Evolutionary conservation across 1,139 yeast species (phyloP), one percentile per base, ranked within the genome.

Genomic region (Blastobotrys indianensis): DNA sequence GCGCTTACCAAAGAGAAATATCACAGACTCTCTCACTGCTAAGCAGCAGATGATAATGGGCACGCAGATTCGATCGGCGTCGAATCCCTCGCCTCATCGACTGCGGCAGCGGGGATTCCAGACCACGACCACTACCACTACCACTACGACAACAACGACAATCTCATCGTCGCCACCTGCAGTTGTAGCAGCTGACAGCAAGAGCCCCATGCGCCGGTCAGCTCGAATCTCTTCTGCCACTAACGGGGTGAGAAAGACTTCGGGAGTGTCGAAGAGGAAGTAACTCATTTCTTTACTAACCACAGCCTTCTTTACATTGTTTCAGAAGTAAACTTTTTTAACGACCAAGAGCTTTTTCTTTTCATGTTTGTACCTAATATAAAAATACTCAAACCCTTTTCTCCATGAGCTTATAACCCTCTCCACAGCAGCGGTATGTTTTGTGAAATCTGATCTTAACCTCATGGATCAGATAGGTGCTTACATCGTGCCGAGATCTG

Each of bases 31-130:
- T 34, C 47, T 55, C 25, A 46, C 47, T 13, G 46, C 52, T 23
- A 46, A 49, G 28, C 52, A 54, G 33, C 59, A 54, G 42, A 37
- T 53, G 50, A 41, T 51, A 12, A 51, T 56, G 50, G 57, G 55
- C n/a, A 48, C 53, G 29, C 50, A 56, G 32, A 41, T 56, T 30
- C 52, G 60, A 23, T 52, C 60, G 1, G 48, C 52, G 11, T 55
- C 59, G 3, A 55, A 55, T 37, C 58, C 59, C 8, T 50, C 57
- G 15, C 57, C 54, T 5, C 55, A 51, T 16, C 49, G 56, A 11
- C 32, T 38, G n/a, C 43, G 50, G 10, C 50, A 29, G 28, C 39
- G 48, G 31, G 45, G 51, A 37, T 52, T 52, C 40, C 58, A 54
- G 41, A 44, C 47, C 42, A 51, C 52, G 20, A 54, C 55, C 11